Evolutionary conservation across 495 filamentous ascomycete genomes (phyloP).

Genomic region (Letharia columbiana): DNA sequence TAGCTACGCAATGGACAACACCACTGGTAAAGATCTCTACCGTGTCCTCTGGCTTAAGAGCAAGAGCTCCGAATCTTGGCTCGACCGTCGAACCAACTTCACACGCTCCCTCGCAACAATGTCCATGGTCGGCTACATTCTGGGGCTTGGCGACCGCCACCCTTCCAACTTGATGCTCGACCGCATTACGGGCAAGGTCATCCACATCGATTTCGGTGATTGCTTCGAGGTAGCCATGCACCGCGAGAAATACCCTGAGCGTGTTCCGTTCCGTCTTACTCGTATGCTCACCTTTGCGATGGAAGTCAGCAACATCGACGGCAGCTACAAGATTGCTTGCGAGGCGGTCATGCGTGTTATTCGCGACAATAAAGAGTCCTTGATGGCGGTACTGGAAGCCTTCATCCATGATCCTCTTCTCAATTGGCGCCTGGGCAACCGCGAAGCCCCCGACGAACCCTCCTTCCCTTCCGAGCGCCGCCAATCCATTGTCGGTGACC

Average conservation of each 20-base stretch:
- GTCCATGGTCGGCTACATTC: constrained; percentile 99
- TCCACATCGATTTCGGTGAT: constrained; percentile 98
- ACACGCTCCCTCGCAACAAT: constrained; percentile 95
- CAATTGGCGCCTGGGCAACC: constrained; percentile 87
- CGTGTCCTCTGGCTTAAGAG: constrained; percentile 97
- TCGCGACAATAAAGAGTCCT: constrained; percentile 90
- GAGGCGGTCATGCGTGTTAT: constrained; percentile 98
- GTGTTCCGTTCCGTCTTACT: constrained; percentile 94
- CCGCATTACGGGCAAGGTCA: constrained; percentile 85
- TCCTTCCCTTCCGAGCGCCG: constrained; percentile 75
- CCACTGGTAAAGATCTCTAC: constrained; percentile 95
- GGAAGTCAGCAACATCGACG: constrained; percentile 99
- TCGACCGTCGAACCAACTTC: constrained; percentile 94
- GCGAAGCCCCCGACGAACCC: constrained; percentile 69
- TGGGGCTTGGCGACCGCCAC: constrained; percentile 91
- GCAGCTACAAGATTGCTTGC: constrained; percentile 92
- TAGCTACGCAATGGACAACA: constrained; percentile 97
- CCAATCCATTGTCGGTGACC: constrained; percentile 61
- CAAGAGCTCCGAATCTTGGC: constrained; percentile 95
- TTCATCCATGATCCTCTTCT: constrained; percentile 98
- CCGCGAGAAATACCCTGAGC: constrained; percentile 96
- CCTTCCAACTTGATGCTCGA: constrained; percentile 97
- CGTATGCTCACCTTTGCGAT: constrained; percentile 99
- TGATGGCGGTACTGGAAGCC: constrained; percentile 97
- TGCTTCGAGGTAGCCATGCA: constrained; percentile 99